Evolutionary conservation across 495 filamentous ascomycete species (phyloP).

Genomic region (Staphylotrichum longicolle): DNA sequence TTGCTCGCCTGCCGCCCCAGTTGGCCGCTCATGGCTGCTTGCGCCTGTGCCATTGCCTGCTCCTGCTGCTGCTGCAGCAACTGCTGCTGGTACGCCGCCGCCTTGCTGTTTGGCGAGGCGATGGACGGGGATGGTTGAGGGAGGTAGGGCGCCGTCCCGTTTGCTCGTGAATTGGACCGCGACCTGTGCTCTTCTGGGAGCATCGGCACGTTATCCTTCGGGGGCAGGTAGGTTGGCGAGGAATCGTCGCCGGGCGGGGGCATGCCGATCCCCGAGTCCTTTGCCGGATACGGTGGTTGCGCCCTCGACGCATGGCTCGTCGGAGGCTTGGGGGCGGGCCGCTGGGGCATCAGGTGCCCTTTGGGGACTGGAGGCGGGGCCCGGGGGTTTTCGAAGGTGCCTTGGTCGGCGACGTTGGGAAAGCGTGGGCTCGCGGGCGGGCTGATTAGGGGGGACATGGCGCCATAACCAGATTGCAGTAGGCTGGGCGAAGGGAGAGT

Average conservation of each 20-base stretch:
- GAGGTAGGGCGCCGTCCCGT: slow-evolving; percentile 46
- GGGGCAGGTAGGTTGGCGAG: slow-evolving; percentile 44
- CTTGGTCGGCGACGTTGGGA: slow-evolving; percentile 77
- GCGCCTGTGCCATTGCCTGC: slow-evolving; percentile 70
- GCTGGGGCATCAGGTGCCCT: slow-evolving; percentile 47
- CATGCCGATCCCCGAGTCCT: slow-evolving; percentile 56
- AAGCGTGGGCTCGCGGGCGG: slow-evolving; percentile 90
- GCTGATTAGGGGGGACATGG: slow-evolving; percentile 65
- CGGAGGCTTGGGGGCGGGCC: slow-evolving; percentile 67
- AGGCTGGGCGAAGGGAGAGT: slow-evolving; percentile 45
- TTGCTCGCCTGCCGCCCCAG: slow-evolving; percentile 66
- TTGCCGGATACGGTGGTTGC: slow-evolving; percentile 47
- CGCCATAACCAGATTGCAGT: slow-evolving; percentile 50
- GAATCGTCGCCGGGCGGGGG: slow-evolving; percentile 53
- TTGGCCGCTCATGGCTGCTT: slow-evolving; percentile 56
- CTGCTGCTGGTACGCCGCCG: slow-evolving; percentile 65
- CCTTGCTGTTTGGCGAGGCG: slow-evolving; percentile 36
- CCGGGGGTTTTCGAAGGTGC: slow-evolving; percentile 95
- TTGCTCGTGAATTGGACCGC: slow-evolving; percentile 53
- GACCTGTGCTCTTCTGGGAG: slow-evolving; percentile 55
- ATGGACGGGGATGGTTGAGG: slow-evolving; percentile 35
- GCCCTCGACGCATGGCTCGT: slow-evolving; percentile 46
- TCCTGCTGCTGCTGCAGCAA: slow-evolving; percentile 68
- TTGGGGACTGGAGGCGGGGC: slow-evolving; percentile 87
- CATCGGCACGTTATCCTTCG: slow-evolving; percentile 50